Conservation (phyloP, 2,329 filamentous ascomycete genomes). For the Penicillium sp. region DNA sequence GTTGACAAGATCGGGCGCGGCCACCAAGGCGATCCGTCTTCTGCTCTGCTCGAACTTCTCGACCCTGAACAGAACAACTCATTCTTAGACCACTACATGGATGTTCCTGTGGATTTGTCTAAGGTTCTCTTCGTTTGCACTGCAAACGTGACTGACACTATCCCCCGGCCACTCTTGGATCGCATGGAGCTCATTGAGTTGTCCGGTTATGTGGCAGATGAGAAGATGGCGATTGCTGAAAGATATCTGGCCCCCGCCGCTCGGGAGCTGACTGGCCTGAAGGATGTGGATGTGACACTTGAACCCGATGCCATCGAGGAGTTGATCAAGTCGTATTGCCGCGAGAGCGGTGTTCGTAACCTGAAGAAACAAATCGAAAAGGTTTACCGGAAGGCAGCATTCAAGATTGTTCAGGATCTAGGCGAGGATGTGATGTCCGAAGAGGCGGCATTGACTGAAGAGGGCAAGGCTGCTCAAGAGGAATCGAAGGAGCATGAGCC, state of each 20-base stretch:
- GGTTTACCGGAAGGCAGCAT: constrained; percentile 92
- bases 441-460: constrained; percentile 76
- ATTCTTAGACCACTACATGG: constrained; percentile 98
- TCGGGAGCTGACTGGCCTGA: constrained; percentile 88
- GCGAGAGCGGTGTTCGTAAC: constrained; percentile 94
- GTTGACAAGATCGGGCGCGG: constrained; percentile 97
- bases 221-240: constrained; percentile 98
- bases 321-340: constrained; percentile 97
- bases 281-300: constrained; percentile 85
- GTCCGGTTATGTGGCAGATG: constrained; percentile 93
- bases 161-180: constrained; percentile 87
- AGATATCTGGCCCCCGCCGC: constrained; percentile 88
- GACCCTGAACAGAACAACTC: constrained; percentile 97
- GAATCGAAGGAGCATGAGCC: constrained; percentile 61
- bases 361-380: constrained; percentile 99
- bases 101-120: constrained; percentile 93
- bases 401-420: constrained; percentile 95
- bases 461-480: constrained; percentile 75
- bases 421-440: constrained; percentile 82
- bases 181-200: constrained; percentile 97
- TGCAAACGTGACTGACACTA: constrained; percentile 98
- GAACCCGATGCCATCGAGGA: constrained; percentile 87
- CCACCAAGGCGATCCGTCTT: constrained; percentile 94
- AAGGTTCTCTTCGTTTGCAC: constrained; percentile 99
- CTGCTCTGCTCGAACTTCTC: constrained; percentile 85